Evolutionary conservation across 805 yeast species (phyloP), one percentile per base, ranked within the genome.

Genomic region (Spathaspora girioi): DNA sequence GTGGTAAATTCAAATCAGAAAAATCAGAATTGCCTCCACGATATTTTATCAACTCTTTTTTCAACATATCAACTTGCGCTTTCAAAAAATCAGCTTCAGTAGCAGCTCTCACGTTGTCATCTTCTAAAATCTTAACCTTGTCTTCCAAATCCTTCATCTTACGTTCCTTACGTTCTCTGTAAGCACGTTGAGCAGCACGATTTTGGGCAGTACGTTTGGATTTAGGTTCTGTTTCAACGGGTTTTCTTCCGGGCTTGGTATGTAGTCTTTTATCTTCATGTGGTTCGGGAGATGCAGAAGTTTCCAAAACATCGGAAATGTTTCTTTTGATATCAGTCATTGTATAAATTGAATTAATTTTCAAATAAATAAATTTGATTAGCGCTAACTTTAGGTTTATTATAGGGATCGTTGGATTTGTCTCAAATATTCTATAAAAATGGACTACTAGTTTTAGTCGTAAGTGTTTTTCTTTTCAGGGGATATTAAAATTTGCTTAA

Each of bases 141-240:
- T 83, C 84, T 65, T 92, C 97, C 54, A 93, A 76, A 56, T 90
- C 96, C 63, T 83, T 81, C 84, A 94, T 80, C 63, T 88, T 89
- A 47, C 78, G 78, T 67, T 93, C 98, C 67, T 93, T 93, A 54
- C 98, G 81, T 69, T 94, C 98, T 51, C 98, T 77, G 70, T 90
- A 93, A 6, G 98, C 98, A 50, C 98, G 77, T 70, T 94, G 99
- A n/a, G 98, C 98, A 2, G 97, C 97, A 61, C 98, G 80, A 68
- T 94, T 93, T 71, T 94, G 98, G 2, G 97, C 97, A 14, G 96
- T 90, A 59, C 99, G 78, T 75, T 89, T 93, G 61, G 83, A 84
- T 64, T 87, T 90, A 8, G 96, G 92, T 59, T 90, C 96, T 17
- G 81, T 78, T 8, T 86, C 82, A 48, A 87, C 73, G 0, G 89